Conservation (phyloP, 2,329 filamentous ascomycete species). For the Ophidiomyces ophidiicola region DNA sequence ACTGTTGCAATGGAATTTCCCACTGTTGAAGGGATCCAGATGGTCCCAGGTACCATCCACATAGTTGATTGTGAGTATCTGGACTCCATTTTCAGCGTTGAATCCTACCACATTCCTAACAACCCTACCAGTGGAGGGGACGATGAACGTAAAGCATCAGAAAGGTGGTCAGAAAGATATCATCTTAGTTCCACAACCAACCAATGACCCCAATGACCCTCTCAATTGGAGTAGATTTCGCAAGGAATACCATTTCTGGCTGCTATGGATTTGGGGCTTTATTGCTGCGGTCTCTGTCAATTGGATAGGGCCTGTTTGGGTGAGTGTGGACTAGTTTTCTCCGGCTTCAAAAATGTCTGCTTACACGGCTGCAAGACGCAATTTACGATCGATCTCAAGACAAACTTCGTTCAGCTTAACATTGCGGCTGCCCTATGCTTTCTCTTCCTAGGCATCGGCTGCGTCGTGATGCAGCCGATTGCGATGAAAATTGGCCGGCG, state of each 20-base stretch:
- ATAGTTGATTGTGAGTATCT: conserved; percentile 14
- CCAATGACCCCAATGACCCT: conserved; percentile 29
- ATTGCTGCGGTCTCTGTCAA: conserved; percentile 14
- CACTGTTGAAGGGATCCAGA: conserved; percentile 13
- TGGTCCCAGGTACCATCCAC: conserved; percentile 15
- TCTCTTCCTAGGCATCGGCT: conserved; percentile 14
- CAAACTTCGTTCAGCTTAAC: conserved; percentile 11
- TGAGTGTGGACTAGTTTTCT: conserved; percentile 1
- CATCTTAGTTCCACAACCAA: conserved; percentile 30
- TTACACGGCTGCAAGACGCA: conserved; percentile 8
- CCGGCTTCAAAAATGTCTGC: not conserved
- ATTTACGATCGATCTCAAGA: conserved; percentile 13
- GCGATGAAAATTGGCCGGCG: conserved; percentile 16
- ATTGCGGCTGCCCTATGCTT: conserved; percentile 12
- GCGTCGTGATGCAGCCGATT: conserved; percentile 13
- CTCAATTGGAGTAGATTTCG: conserved; percentile 26
- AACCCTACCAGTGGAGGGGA: conserved; percentile 12
- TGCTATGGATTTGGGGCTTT: conserved; percentile 16
- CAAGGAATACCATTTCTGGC: conserved; percentile 16
- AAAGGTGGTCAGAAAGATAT: conserved; percentile 14
- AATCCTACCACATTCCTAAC: not conserved
- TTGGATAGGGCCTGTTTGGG: conserved; percentile 15
- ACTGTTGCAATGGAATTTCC: conserved; percentile 12
- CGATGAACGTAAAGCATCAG: conserved; percentile 15
- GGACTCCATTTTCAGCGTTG: not conserved